Evolutionary conservation across 345 rosid species (phyloP), one percentile per base, ranked within the genome.

Genomic region (Ricinus communis): DNA sequence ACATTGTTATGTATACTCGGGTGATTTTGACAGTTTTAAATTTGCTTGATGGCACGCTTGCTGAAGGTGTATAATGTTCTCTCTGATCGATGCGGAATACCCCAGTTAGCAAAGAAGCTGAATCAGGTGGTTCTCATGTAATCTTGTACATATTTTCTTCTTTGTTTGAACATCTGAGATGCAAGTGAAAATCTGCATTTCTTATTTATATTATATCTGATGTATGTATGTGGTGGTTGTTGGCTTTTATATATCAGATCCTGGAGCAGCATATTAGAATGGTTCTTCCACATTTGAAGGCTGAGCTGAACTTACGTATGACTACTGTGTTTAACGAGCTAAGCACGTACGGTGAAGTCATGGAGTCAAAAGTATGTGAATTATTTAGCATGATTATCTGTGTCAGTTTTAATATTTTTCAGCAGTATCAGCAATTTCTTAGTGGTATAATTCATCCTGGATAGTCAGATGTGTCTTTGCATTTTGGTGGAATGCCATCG

Each of bases 31-130:
- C 8, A 43, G 10, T 59, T 25, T 8, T 46, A 25, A 22, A 41
- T 13, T 46, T 73, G 43, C 57, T 71, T 43, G 38, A 75, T 81
- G 71, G 21, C 64, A 19, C 31, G 41, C 47, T n/a, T 71, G 30
- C 25, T 76, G 58, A 69, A 87, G 91, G 89, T 83, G 53, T 89
- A 89, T 66, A 86, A 79, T 77, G 83, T 80, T 69, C 86, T 89
- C 43, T 41, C 86, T 47, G 86, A 89, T 79, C 87, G 77, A 73
- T 74, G 88, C 52, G 91, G 95, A 63, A 75, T 87, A 66, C 90
- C 91, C 55, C 85, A 87, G 81, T 85, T 87, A 63, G 95, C 95
- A 16, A 86, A 84, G 76, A 87, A 86, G 86, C 73, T 89, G 74
- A 89, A 89, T 76, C 88, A 87, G 87, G 95, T 67, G 73, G 67